These are phyloP conservation scores for Paradendryphiella salina DNA, from an alignment of 2,329 filamentous ascomycete species.

Conservation along the genomic window DNA sequence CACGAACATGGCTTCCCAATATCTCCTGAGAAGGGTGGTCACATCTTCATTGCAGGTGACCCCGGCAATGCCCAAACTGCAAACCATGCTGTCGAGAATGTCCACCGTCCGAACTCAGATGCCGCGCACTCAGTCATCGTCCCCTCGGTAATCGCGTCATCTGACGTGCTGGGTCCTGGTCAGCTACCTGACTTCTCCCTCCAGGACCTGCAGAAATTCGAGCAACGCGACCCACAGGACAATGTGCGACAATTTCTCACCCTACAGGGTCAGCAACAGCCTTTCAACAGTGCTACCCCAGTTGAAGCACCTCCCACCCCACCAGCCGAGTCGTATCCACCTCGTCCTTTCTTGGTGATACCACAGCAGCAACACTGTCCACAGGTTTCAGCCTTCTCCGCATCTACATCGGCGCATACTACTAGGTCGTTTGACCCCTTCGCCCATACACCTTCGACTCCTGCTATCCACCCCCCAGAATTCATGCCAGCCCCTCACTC, in stretches of 20 bases:
- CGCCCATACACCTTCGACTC: conserved; percentile 19
- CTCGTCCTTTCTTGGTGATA: conserved; percentile 38
- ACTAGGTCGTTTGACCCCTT: conserved; percentile 37
- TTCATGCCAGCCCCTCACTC: conserved; percentile 52
- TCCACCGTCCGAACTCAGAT: conserved; percentile 72
- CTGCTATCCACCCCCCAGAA: conserved; percentile 45
- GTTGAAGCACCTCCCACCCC: conserved; percentile 53
- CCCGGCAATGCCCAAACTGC: conserved; percentile 74
- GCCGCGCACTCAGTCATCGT: conserved; percentile 58
- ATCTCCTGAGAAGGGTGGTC: conserved; percentile 63
- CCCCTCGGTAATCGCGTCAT: conserved; percentile 81
- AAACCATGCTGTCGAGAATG: conserved; percentile 55
- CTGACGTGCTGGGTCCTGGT: conserved; percentile 79
- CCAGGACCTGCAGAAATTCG: conserved; percentile 72
- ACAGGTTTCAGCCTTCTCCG: conserved; percentile 41
- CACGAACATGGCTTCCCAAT: conserved; percentile 71
- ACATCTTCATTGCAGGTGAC: conserved; percentile 76
- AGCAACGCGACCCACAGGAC: conserved; percentile 81
- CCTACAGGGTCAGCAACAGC: conserved; percentile 72
- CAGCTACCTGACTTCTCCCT: conserved; percentile 66
- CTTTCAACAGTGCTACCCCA: conserved; percentile 68
- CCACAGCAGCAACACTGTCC: conserved; percentile 34
- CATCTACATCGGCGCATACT: conserved; percentile 42
- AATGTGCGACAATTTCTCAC: conserved; percentile 89
- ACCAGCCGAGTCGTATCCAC: conserved; percentile 48